Base-by-base conservation (phyloP, 2,329 filamentous ascomycete species). In the Fusarium sp. region DNA sequence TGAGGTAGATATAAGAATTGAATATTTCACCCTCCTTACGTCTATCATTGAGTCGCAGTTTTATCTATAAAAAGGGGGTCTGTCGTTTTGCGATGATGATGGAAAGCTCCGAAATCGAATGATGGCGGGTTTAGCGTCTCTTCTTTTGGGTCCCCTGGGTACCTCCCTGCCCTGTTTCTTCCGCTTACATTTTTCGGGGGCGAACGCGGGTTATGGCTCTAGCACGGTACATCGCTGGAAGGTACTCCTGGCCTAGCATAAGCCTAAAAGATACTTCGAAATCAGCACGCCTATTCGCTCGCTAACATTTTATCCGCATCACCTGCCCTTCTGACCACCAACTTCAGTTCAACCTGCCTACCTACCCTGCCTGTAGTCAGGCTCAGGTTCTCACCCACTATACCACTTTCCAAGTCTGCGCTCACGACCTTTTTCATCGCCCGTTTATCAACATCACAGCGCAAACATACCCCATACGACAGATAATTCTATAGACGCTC, bases 31-130 rank as follows among this genome's bases (percentile, higher is more conserved):
- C 35, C 43, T 62, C 43, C 53, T 48, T 54, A 43, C 32, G 22
- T 13, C 19, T 43, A 35, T 40, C 23, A 19, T 10, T 19, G 25
- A 63, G n/a, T 44, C 37, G 25, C 37, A 27, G 35, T 48, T 47
- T 33, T 19, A 25, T 43, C 20, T 51, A 30, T 55, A 58, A 68
- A 65, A 56, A 64, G 43, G 66, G 45, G 45, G 63, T n/a, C 33
- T n/a, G 52, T 27, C 23, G 46, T 45, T 25, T 58, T 49, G 40
- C 40, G 30, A 37, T 52, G 57, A 60, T 50, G 64, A 70, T 73
- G 71, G 70, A 72, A 73, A 49, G 45, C 65, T 56, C 71, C 72
- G 70, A 73, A 73, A 74, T 74, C 72, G 72, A 74, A 74, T 71
- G 62, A 74, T 70, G 54, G 52, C 17, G 43, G 40, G 30, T 60